A percentile compares a stretch with the other conserved stretches of the same genome.
phyloP scores from a whole-genome alignment of 306 rosid species.

The Astragalus membranaceus region DNA sequence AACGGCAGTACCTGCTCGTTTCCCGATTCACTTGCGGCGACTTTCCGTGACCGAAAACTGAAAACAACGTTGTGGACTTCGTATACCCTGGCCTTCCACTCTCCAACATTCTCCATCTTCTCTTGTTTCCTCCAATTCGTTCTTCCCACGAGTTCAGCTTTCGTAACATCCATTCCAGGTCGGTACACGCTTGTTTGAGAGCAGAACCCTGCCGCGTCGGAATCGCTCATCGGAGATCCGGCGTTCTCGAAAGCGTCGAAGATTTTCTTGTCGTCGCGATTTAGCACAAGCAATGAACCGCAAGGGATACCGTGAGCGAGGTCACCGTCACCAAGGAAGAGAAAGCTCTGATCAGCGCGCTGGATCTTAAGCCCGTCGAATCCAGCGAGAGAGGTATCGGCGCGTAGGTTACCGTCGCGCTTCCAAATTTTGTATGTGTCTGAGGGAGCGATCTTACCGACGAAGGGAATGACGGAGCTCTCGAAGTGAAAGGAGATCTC shows the following conservation, averaged over 20 bases:
- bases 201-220: slow-evolving; percentile 73
- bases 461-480: slow-evolving; percentile 94
- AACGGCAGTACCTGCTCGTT: slow-evolving; percentile 71
- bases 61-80: slow-evolving; percentile 81
- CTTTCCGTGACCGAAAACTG: slow-evolving; percentile 85
- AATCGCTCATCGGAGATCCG: slow-evolving; percentile 67
- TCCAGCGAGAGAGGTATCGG: slow-evolving; percentile 64
- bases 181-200: slow-evolving; percentile 82
- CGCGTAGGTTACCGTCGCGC: slow-evolving; percentile 85
- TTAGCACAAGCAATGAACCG: slow-evolving; percentile 68
- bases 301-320: slow-evolving; percentile 33
- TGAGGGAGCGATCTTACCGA: slow-evolving; percentile 78
- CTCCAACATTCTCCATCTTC: slow-evolving; percentile 80
- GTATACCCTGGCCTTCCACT: slow-evolving; percentile 78
- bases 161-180: slow-evolving; percentile 95
- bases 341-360: slow-evolving; percentile 92
- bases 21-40: slow-evolving; percentile 39
- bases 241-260: slow-evolving; percentile 89
- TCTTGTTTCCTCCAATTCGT: slow-evolving; percentile 93
- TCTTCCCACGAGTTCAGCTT: slow-evolving; percentile 74
- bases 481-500: slow-evolving; percentile 94
- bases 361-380: slow-evolving; percentile 92
- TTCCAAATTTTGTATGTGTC: slow-evolving; percentile 95
- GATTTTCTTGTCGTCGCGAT: slow-evolving; percentile 63
- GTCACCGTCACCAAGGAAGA: slow-evolving; percentile 88